Percentiles rank a stretch among this genome's conserved stretches.
These are phyloP conservation scores for Claviceps humidiphila DNA, from an alignment of 2,329 filamentous ascomycete genomes.

Conservation along the genomic window DNA sequence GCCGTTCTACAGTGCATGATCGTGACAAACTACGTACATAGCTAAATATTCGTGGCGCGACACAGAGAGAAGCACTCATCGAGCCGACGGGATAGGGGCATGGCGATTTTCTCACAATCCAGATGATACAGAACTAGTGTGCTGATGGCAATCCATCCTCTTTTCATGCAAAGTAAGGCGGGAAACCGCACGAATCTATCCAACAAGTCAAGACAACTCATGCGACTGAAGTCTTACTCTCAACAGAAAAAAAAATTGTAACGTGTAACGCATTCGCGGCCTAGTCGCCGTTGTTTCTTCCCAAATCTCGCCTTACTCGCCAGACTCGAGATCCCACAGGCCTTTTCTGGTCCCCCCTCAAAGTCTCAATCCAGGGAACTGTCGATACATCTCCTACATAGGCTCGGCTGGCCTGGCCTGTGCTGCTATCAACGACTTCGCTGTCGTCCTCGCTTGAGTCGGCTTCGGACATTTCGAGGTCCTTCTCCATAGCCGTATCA, in stretches of 20 bases:
- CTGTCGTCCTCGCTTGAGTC: constrained; percentile 20
- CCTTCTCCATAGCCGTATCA: constrained; percentile 18
- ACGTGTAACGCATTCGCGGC: neutral
- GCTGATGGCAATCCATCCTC: too few relatives aligned
- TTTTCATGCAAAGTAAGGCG: too few relatives aligned
- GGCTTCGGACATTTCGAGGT: constrained; percentile 21
- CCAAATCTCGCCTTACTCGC: constrained; percentile 51
- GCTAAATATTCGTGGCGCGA: too few relatives aligned
- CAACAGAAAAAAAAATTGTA: neutral
- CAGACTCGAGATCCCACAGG: constrained; percentile 47
- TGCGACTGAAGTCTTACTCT: neutral
- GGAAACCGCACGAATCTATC: too few relatives aligned
- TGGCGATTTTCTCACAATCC: too few relatives aligned
- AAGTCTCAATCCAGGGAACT: constrained; percentile 46
- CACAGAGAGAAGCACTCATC: too few relatives aligned
- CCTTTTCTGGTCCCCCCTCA: constrained; percentile 40
- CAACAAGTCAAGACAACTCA: too few relatives aligned
- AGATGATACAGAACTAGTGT: too few relatives aligned
- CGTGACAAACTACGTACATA: too few relatives aligned
- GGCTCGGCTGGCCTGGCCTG: constrained; percentile 11
- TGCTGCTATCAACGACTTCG: constrained; percentile 4
- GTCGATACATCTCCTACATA: constrained; percentile 14
- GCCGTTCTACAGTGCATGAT: too few relatives aligned
- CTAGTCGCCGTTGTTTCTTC: constrained; percentile 22
- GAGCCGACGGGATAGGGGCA: too few relatives aligned